Conservation (phyloP, 1,139 yeast genomes). For the Saccharomycopsis phalli region DNA sequence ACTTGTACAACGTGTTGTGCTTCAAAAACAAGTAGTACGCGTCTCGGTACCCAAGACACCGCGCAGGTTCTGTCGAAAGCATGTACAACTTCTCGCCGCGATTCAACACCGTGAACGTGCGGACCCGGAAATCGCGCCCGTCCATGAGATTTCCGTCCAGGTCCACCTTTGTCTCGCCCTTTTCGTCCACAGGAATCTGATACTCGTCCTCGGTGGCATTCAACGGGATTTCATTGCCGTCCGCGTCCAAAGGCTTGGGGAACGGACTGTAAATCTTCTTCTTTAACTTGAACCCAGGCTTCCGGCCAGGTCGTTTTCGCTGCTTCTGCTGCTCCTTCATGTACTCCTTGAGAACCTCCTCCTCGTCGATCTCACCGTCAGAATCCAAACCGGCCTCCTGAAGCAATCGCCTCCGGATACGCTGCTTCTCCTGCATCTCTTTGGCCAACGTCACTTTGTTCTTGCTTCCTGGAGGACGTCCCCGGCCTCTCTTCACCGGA, state of each 20-base stretch:
- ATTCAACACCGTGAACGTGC: conserved; percentile 71
- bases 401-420: background rate
- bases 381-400: background rate
- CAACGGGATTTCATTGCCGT: conserved; percentile 33
- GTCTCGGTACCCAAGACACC: conserved; percentile 92
- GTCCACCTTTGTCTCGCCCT: conserved; percentile 71
- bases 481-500: conserved; percentile 11
- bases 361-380: conserved; percentile 6
- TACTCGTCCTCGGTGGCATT: conserved; percentile 59
- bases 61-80: conserved; percentile 94
- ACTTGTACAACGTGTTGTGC: conserved; percentile 58
- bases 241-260: conserved; percentile 16
- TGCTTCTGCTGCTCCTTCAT: conserved; percentile 3
- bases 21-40: conserved; percentile 86
- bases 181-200: conserved; percentile 65
- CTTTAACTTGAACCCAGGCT: conserved; percentile 13
- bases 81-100: conserved; percentile 72
- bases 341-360: background rate
- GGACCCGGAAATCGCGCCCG: conserved; percentile 69
- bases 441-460: conserved; percentile 7
- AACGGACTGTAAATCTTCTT: conserved; percentile 14
- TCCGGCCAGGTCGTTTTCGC: conserved; percentile 13
- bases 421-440: background rate
- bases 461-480: conserved; percentile 16
- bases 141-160: conserved; percentile 61